Base-by-base conservation (phyloP, 805 yeast species). In the Myxozyma neglecta region DNA sequence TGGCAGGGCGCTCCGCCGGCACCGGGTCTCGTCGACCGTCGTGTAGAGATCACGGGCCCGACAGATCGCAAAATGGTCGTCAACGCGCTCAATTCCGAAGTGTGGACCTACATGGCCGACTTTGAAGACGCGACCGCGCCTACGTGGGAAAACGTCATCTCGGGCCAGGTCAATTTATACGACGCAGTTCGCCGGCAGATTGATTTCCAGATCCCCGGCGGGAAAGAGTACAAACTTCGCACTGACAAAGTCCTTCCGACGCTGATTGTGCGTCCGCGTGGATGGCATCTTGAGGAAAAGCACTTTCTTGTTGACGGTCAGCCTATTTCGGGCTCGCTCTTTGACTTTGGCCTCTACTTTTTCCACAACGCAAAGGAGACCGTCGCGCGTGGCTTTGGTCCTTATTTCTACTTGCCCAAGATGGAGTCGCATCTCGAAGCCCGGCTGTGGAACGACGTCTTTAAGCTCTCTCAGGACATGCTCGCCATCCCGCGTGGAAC, bases 351-450 rank as follows among this genome's bases (percentile, higher is more conserved):
- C 59, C 74, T 86, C 63, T 86, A 84, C 77, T 86, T 86, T 73
- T 86, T 75, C 82, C 85, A 86, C 78, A 86, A 84, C 70, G 90
- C 89, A 57, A 75, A 76, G 67, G 88, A 85, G 75, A 65, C 83
- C 46, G 66, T 84, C 66, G 75, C 74, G 55, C 81, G 79, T 64
- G 89, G 89, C 57, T 79, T 79, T 61, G 90, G 90, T 37, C 90
- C 90, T 32, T 85, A 85, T 79, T 85, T 85, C 73, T 86, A 86
- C 76, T 78, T 86, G 67, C 90, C 90, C 64, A 86, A 86, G 77
- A 83, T 86, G 88, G 89, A 86, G 76, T 87, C 87, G 69, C 89
- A 86, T 72, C 79, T 85, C 68, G 90, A 86, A 76, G 89, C 90
- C 57, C 84, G 86, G 65, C 81, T 86, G 68, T 86, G 90, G 90